Evolutionary conservation across 331 rosid species (phyloP).

Genomic region (Cucumis variabilis): DNA sequence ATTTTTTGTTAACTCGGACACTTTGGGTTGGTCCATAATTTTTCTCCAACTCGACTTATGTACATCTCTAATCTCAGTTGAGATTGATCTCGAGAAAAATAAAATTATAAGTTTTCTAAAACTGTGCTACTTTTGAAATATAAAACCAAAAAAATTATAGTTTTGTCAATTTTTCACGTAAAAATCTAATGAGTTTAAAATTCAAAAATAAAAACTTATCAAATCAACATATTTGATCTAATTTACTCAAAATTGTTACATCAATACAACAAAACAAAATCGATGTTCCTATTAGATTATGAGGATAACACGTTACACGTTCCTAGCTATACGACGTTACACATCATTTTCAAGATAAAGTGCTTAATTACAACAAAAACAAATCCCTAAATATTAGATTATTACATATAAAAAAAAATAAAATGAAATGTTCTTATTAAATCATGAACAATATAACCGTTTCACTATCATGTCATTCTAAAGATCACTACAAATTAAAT

Average conservation of each 20-base stretch:
- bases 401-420: background rate
- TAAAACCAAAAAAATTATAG: too few relatives aligned
- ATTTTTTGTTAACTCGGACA: too few relatives aligned
- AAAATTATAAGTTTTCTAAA: too few relatives aligned
- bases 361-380: background rate
- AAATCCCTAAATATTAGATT: background rate
- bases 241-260: background rate
- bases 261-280: background rate
- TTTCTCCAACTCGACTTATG: too few relatives aligned
- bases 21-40: too few relatives aligned
- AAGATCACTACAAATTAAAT: background rate
- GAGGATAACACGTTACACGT: background rate
- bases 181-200: too few relatives aligned
- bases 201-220: background rate
- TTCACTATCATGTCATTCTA: background rate
- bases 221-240: background rate
- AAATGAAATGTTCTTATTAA: background rate
- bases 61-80: too few relatives aligned
- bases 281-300: background rate
- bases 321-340: too few relatives aligned
- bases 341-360: background rate
- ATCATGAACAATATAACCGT: slow-evolving; percentile 11
- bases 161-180: too few relatives aligned
- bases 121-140: too few relatives aligned
- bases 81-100: too few relatives aligned